phyloP scores from a whole-genome alignment of 139 green algal species.

The Tetradesmus lagerheimii region DNA sequence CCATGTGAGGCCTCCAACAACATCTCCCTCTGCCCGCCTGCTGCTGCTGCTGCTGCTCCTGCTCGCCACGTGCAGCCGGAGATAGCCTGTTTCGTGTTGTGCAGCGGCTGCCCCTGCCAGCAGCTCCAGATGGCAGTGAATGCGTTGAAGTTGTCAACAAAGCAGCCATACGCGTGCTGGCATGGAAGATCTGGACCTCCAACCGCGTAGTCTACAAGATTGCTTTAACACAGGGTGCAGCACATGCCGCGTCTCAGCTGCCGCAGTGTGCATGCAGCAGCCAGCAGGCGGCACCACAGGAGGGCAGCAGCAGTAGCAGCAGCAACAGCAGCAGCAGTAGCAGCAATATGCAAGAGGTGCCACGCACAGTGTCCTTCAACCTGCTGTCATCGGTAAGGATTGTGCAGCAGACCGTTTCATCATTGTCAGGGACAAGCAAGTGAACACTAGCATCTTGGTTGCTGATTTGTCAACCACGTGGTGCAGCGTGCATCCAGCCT shows the following conservation, averaged over 20 bases:
- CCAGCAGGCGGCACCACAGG: neutral
- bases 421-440: no score
- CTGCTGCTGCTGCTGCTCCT: neutral
- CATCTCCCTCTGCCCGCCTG: neutral
- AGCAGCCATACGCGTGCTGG: constrained; percentile 26
- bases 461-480: no score
- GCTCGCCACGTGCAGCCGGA: constrained; percentile 7
- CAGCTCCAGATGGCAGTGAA: neutral
- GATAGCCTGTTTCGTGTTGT: constrained; percentile 30
- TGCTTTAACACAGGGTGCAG: neutral
- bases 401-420: neutral
- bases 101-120: constrained; percentile 6
- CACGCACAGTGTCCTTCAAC: neutral
- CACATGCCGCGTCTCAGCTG: neutral
- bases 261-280: neutral
- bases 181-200: constrained; percentile 34
- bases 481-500: no score
- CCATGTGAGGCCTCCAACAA: neutral
- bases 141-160: constrained; percentile 37
- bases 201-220: constrained; percentile 23
- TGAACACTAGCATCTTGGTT: no score
- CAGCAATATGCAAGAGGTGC: neutral
- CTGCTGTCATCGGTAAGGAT: constrained; percentile 26
- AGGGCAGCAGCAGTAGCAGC: neutral
- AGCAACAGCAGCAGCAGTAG: neutral